These are phyloP conservation scores for Russula abietina DNA, from an alignment of 768 basidiomycete genomes.

Conservation along the genomic window DNA sequence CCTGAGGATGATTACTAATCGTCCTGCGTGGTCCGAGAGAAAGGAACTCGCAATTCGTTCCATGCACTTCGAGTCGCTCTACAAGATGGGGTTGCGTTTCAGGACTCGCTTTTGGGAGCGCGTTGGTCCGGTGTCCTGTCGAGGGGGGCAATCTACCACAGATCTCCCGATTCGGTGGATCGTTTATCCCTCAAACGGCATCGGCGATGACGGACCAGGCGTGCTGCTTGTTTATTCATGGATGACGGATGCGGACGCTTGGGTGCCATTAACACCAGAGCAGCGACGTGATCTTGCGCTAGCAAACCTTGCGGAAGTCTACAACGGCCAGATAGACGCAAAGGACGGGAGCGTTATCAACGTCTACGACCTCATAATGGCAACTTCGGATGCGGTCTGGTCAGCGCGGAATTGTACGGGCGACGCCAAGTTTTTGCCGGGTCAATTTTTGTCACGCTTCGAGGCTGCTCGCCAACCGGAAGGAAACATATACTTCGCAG, in stretches of 20 bases:
- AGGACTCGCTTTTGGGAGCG: slow-evolving; percentile 27
- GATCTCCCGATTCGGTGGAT: slow-evolving; percentile 25
- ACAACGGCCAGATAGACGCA: slow-evolving; percentile 20
- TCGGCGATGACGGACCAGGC: slow-evolving; percentile 27
- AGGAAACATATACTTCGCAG: slow-evolving; percentile 28
- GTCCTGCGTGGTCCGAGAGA: slow-evolving; percentile 22
- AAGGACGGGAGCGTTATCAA: slow-evolving; percentile 20
- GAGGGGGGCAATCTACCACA: slow-evolving; percentile 24
- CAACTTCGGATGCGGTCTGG: slow-evolving; percentile 27
- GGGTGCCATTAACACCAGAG: slow-evolving; percentile 24
- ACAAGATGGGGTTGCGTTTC: slow-evolving; percentile 27
- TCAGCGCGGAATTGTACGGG: slow-evolving; percentile 27
- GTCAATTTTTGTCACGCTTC: slow-evolving; percentile 27
- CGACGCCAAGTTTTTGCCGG: slow-evolving; percentile 32
- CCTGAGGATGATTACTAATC: slow-evolving; percentile 27
- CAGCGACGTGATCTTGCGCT: slow-evolving; percentile 25
- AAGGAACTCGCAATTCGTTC: slow-evolving; percentile 28
- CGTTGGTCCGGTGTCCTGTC: slow-evolving; percentile 1
- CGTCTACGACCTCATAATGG: slow-evolving; percentile 26
- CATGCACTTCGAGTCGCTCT: slow-evolving; percentile 28
- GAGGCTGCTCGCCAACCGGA: slow-evolving; percentile 26
- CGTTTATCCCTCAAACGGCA: slow-evolving; percentile 22
- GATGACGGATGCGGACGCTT: slow-evolving; percentile 27
- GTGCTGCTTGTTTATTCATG: slow-evolving; percentile 29
- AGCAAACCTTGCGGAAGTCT: slow-evolving; percentile 25